Evolutionary conservation across 2,329 filamentous ascomycete genomes (phyloP).

Genomic region (Cladosporium sp.): DNA sequence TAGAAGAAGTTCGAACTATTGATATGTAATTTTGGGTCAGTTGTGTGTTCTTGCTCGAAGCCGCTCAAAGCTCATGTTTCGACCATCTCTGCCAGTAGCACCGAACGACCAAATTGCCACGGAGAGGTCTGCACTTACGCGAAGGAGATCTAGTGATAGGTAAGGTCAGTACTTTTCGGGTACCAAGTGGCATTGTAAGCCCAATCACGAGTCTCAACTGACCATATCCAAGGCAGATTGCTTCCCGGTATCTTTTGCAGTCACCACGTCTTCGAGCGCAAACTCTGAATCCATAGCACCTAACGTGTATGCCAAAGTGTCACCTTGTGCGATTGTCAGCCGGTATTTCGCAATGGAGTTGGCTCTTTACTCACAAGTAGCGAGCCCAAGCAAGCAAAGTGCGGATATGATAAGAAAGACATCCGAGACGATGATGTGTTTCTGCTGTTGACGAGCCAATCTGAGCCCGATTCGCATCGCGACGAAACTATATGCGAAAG

Average conservation of each 20-base stretch:
- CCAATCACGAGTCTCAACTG: not conserved
- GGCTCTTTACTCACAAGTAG: not conserved
- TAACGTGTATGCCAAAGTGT: not conserved
- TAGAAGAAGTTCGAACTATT: conserved; percentile 6
- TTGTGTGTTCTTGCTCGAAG: not conserved
- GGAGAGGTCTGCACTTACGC: not conserved
- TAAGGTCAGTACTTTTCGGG: not conserved
- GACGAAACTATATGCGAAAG: conserved; percentile 1
- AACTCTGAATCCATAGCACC: not conserved
- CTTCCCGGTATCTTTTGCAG: not conserved
- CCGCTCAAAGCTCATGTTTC: not conserved
- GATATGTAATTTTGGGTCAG: not conserved
- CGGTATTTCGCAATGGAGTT: too few species aligned
- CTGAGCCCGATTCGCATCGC: not conserved
- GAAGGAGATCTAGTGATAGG: not conserved
- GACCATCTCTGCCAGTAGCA: not conserved
- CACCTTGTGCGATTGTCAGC: not conserved
- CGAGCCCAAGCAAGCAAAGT: not conserved
- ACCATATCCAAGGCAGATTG: not conserved
- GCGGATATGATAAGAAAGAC: not conserved
- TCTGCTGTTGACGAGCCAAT: conserved; percentile 8
- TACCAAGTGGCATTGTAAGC: not conserved
- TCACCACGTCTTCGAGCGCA: not conserved
- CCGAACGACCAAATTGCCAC: not conserved
- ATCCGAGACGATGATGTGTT: conserved; percentile 1